Conservation (phyloP, 495 filamentous ascomycete species). For the Neurospora sp. region DNA sequence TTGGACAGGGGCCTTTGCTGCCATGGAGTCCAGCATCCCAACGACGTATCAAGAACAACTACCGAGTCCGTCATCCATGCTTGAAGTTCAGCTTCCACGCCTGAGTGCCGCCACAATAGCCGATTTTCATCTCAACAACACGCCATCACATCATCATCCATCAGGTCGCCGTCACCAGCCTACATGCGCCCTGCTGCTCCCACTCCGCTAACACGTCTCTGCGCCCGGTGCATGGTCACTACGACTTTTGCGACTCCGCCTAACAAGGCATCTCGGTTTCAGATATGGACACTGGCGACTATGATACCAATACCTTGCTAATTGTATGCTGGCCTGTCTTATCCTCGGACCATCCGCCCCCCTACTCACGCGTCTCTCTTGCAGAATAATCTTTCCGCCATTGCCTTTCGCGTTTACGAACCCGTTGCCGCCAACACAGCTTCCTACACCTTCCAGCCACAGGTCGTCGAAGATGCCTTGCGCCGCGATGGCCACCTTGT, state of each 20-base stretch:
- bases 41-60: conserved; percentile 3
- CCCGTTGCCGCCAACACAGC: conserved; percentile 28
- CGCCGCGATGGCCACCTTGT: conserved; percentile 42
- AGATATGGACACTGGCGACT: conserved; percentile 46
- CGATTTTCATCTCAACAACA: background rate
- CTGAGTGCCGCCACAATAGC: background rate
- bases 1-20: conserved; percentile 9
- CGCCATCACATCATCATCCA: background rate
- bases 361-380: conserved; percentile 9
- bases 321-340: conserved; percentile 27
- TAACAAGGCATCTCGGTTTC: conserved; percentile 12
- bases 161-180: background rate
- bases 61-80: background rate
- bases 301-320: conserved; percentile 42
- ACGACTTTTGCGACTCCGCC: conserved; percentile 7
- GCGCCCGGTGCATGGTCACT: conserved; percentile 16
- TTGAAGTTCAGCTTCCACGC: background rate
- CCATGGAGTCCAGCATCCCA: conserved; percentile 22
- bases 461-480: conserved; percentile 35
- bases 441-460: conserved; percentile 28
- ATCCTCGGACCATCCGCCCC: background rate
- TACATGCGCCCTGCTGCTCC: conserved; percentile 13
- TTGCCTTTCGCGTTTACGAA: conserved; percentile 40
- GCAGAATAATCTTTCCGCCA: conserved; percentile 37
- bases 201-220: background rate